Percentiles rank a stretch among this genome's conserved stretches.
Conservation (phyloP, 768 basidiomycete species). For the Pleurotus giganteus region DNA sequence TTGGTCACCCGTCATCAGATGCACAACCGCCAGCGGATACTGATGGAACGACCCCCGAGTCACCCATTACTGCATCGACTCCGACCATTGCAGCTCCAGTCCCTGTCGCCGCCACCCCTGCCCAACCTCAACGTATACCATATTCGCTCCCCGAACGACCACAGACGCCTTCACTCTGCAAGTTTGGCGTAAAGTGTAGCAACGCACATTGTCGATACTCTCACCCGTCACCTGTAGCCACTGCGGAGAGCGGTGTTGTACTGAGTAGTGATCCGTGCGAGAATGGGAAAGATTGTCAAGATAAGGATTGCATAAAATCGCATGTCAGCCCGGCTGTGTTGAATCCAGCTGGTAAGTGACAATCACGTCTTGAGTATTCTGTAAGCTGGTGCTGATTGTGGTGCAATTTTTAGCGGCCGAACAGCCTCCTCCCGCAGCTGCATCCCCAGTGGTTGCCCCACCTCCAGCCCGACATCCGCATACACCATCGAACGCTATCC, state of each 20-base stretch:
- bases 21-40: constrained; percentile 8
- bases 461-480: constrained; percentile 17
- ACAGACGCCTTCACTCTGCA: constrained; percentile 89
- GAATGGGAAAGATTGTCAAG: constrained; percentile 83
- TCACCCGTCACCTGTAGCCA: constrained; percentile 97
- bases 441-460: background rate
- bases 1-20: constrained; percentile 32
- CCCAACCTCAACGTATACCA: constrained; percentile 35
- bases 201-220: constrained; percentile 88
- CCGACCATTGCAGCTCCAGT: constrained; percentile 16
- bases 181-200: constrained; percentile 88
- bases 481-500: constrained; percentile 30
- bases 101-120: constrained; percentile 21
- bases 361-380: constrained; percentile 4
- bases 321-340: constrained; percentile 88
- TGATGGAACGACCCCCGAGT: background rate
- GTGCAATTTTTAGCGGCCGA: constrained; percentile 26
- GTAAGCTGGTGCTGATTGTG: constrained; percentile 13
- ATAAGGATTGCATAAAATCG: constrained; percentile 89
- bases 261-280: constrained; percentile 93
- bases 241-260: constrained; percentile 91
- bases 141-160: constrained; percentile 75
- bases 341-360: constrained; percentile 55
- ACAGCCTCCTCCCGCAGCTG: constrained; percentile 32
- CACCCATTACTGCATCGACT: constrained; percentile 14